Base-by-base conservation (phyloP, 2,329 filamentous ascomycete species). In the Fusarium marasasianum region DNA sequence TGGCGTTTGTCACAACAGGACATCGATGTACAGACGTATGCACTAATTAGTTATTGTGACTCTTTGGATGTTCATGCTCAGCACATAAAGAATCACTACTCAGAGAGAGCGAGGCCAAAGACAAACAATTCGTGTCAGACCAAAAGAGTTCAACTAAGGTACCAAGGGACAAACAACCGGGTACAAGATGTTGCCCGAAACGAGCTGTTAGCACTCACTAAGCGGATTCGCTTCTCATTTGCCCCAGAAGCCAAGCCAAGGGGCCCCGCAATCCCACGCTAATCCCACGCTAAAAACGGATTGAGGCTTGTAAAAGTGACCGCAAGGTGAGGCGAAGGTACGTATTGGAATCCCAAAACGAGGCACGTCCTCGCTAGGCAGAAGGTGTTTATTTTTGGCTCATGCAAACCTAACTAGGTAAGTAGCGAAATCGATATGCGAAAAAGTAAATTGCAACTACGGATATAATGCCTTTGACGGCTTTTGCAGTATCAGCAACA, bases 331-430 rank as follows among this genome's bases (percentile, higher is more conserved):
- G 72, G 72, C 72, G 67, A 74, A 65, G 72, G 63, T 45, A 41
- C 20, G 20, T 41, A 56, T 58, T 45, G 24, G 17, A 26, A 26
- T 51, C 55, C 48, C 37, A 47, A 48, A 53, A 56, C 35, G 41
- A 55, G 35, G 35, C 38, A 43, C 44, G 26, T 55, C 51, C 41
- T 31, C n/a, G 20, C 31, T 58, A 29, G 29, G 29, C 29, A 29
- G 20, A 18, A 26, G 24, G 26, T 61, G 71, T 68, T 65, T 73
- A 74, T 73, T 73, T 74, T 74, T 74, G 71, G 67, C 41, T 44
- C 45, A 40, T 51, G 35, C 41, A 31, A 61, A 50, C 47, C 65
- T 59, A 57, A 24, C 44, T 35, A 37, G 15, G 35, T 37, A 37
- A 37, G 15, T 40, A 58, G 35, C 22, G 22, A 71, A 31, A 10